Conservation (phyloP, 345 rosid genomes). For the Schrenkiella parvula region DNA sequence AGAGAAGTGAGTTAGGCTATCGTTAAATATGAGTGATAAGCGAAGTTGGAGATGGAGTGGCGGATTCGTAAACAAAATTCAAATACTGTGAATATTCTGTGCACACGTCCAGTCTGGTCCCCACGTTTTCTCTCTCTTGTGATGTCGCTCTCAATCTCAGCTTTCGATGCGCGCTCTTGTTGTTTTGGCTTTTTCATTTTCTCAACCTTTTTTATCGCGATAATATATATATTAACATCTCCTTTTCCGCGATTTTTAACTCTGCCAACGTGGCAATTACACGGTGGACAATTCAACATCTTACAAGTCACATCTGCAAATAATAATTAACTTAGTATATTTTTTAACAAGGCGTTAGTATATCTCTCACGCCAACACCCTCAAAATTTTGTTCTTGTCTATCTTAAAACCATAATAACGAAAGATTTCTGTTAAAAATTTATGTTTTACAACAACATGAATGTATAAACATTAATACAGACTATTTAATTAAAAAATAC, state of each 20-base stretch:
- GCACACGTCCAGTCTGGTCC: constrained; percentile 35
- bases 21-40: constrained; percentile 4
- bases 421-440: not conserved
- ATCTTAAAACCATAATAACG: not conserved
- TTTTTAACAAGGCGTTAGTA: not conserved
- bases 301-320: not conserved
- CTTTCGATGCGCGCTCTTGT: constrained; percentile 4
- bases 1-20: rapidly evolving
- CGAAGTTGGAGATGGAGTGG: not conserved
- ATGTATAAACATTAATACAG: too few relatives aligned
- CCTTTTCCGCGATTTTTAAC: not conserved
- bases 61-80: constrained; percentile 31
- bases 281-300: constrained; percentile 14
- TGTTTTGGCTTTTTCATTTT: not conserved
- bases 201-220: constrained; percentile 5
- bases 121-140: constrained; percentile 23
- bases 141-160: constrained; percentile 23
- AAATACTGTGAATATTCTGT: constrained; percentile 32
- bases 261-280: constrained; percentile 7
- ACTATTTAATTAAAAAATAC: too few relatives aligned
- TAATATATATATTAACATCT: not conserved
- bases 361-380: not conserved
- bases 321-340: not conserved
- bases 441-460: too few relatives aligned
- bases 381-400: not conserved